These are phyloP conservation scores for Podila clonocystis DNA, from an alignment of 192 early-diverging fungal species.

Conservation along the genomic window DNA sequence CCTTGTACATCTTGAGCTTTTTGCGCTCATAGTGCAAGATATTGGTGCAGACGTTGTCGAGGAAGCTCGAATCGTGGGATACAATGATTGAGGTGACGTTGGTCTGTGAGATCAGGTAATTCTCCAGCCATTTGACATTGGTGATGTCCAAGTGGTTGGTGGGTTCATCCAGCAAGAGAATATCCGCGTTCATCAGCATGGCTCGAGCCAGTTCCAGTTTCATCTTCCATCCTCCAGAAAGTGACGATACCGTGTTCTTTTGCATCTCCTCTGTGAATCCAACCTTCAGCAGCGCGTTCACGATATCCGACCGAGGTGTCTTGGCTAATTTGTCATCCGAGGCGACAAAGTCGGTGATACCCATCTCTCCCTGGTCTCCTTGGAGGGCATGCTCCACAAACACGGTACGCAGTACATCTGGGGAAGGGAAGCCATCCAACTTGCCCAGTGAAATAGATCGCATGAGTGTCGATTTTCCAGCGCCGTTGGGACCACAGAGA, in stretches of 20 bases:
- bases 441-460: conserved; percentile 81
- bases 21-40: conserved; percentile 82
- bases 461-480: conserved; percentile 87
- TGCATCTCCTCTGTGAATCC: conserved; percentile 73
- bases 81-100: conserved; percentile 79
- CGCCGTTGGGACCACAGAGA: conserved; percentile 82
- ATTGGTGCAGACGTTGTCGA: conserved; percentile 83
- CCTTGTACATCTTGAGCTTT: conserved; percentile 82
- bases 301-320: conserved; percentile 56
- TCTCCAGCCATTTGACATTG: conserved; percentile 81
- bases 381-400: conserved; percentile 81
- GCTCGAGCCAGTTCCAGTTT: conserved; percentile 85
- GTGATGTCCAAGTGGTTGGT: conserved; percentile 88
- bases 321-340: conserved; percentile 58
- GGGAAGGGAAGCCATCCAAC: conserved; percentile 80
- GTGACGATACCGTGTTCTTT: conserved; percentile 65
- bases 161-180: conserved; percentile 94
- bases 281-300: conserved; percentile 59
- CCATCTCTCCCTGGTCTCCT: conserved; percentile 69
- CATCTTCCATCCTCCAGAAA: conserved; percentile 92
- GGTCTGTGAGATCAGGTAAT: conserved; percentile 74
- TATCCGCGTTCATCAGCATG: conserved; percentile 85
- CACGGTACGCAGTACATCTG: conserved; percentile 75
- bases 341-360: conserved; percentile 69
- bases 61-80: conserved; percentile 84